These are phyloP conservation scores for Penicillium crystallinum DNA, from an alignment of 495 filamentous ascomycete species.

Conservation along the genomic window DNA sequence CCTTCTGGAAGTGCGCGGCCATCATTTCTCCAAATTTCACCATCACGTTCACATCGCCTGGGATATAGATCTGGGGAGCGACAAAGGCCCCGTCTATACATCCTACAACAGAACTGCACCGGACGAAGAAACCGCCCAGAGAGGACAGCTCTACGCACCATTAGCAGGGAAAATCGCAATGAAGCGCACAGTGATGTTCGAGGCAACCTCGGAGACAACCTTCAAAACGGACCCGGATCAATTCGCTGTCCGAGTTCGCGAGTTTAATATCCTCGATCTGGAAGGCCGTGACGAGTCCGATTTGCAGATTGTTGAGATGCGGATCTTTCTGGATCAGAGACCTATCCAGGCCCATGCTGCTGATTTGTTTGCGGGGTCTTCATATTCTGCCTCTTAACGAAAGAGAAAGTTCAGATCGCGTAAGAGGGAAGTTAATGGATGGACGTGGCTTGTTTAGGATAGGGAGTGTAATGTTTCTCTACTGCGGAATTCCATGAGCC, in stretches of 20 bases:
- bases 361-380: constrained; percentile 5
- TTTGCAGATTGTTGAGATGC: constrained; percentile 20
- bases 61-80: constrained; percentile 17
- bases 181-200: constrained; percentile 25
- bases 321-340: constrained; percentile 17
- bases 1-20: constrained; percentile 16
- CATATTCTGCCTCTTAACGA: constrained; percentile 5
- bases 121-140: neutral
- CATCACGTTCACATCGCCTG: constrained; percentile 20
- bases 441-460: neutral
- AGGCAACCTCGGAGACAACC: constrained; percentile 16
- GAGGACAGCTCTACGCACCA: constrained; percentile 7
- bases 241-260: constrained; percentile 14
- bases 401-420: neutral
- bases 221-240: constrained; percentile 22
- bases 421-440: neutral
- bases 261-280: constrained; percentile 24
- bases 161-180: constrained; percentile 5
- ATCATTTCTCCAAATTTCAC: constrained; percentile 11
- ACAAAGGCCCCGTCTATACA: neutral
- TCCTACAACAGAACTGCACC: neutral
- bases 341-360: constrained; percentile 20
- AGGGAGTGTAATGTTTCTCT: constrained; percentile 1
- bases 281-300: constrained; percentile 4
- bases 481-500: constrained; percentile 6